These are phyloP conservation scores for Penicillium concentricum DNA, from an alignment of 2,329 filamentous ascomycete species.

Conservation along the genomic window DNA sequence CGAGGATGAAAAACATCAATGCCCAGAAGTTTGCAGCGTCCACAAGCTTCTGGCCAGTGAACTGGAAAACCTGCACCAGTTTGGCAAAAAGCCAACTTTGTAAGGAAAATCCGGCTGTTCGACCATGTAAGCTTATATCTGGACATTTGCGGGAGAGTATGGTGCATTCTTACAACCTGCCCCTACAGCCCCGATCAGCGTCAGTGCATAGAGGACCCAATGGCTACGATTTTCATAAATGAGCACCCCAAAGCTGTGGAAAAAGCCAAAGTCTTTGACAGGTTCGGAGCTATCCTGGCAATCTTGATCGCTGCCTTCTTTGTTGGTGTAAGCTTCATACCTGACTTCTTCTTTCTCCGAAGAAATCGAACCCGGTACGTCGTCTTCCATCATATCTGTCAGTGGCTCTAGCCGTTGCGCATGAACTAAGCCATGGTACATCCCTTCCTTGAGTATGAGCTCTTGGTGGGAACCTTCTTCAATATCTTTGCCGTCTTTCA, in stretches of 20 bases:
- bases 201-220: conserved; percentile 1
- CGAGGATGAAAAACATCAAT: conserved; percentile 58
- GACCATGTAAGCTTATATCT: neutral
- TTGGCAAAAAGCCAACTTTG: conserved; percentile 50
- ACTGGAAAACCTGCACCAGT: conserved; percentile 50
- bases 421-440: conserved; percentile 67
- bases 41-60: conserved; percentile 39
- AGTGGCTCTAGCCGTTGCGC: conserved; percentile 35
- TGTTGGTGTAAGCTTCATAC: neutral
- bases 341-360: neutral
- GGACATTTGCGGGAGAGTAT: neutral
- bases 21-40: conserved; percentile 52
- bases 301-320: neutral
- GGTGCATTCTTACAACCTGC: neutral
- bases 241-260: neutral
- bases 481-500: conserved; percentile 67
- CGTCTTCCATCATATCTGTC: neutral
- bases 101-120: conserved; percentile 31
- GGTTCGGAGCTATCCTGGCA: neutral
- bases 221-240: neutral
- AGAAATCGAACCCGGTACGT: neutral
- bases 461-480: conserved; percentile 75
- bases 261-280: neutral
- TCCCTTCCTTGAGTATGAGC: conserved; percentile 60
- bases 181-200: neutral